phyloP scores from a whole-genome alignment of 345 rosid genomes.

The Isatis tinctoria region DNA sequence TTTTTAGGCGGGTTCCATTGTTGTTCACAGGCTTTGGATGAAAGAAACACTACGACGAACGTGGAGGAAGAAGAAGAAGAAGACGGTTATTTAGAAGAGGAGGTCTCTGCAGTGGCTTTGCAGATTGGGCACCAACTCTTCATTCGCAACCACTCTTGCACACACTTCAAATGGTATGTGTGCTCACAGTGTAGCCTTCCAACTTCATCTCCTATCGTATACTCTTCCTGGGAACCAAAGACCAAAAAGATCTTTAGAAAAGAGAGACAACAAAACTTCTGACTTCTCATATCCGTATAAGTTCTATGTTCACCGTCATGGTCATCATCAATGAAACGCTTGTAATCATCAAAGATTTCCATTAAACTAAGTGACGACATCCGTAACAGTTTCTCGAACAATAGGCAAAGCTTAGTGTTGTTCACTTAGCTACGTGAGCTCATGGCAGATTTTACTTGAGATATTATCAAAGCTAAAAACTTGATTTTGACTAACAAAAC shows the following conservation, averaged over 20 bases:
- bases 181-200: conserved; percentile 85
- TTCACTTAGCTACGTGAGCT: neutral
- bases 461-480: neutral
- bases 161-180: conserved; percentile 56
- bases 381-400: neutral
- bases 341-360: neutral
- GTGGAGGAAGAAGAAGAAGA: conserved; percentile 4
- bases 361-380: neutral
- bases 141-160: conserved; percentile 78
- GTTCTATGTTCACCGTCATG: neutral
- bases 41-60: neutral
- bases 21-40: conserved; percentile 19
- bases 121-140: conserved; percentile 98
- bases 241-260: neutral
- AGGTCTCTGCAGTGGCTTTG: conserved; percentile 58
- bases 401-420: neutral
- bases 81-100: conserved; percentile 29
- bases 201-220: conserved; percentile 61
- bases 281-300: neutral
- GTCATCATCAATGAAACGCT: neutral
- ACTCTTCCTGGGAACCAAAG: conserved; percentile 71
- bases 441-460: neutral
- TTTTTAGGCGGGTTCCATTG: conserved; percentile 10
- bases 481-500: conserved; percentile 3
- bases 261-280: neutral